Conservation (phyloP, 2,329 filamentous ascomycete species). For the Talaromyces sp. region DNA sequence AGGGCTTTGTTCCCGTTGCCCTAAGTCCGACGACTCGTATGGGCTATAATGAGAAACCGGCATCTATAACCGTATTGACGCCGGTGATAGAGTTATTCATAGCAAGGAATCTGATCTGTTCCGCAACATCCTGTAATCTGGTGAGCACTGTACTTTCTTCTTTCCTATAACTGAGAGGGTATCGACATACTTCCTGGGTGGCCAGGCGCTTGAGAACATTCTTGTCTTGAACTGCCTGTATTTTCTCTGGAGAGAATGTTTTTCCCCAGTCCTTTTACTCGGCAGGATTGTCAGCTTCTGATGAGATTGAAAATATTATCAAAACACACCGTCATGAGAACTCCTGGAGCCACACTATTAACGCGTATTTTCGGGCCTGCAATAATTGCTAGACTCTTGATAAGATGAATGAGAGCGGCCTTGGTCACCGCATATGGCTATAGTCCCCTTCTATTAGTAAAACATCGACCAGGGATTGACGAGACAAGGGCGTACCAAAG, state of each 20-base stretch:
- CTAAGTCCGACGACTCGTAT: neutral
- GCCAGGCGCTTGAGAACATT: neutral
- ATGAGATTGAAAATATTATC: neutral
- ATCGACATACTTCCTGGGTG: neutral
- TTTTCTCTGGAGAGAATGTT: neutral
- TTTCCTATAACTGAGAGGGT: neutral
- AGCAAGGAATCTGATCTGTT: neutral
- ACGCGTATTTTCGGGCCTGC: neutral
- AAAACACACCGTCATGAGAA: neutral
- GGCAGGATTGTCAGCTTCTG: neutral
- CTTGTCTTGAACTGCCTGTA: neutral
- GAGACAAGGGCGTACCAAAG: conserved; percentile 37
- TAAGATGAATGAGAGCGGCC: neutral
- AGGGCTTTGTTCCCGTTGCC: neutral
- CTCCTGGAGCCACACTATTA: neutral
- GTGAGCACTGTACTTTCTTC: neutral
- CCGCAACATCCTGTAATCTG: neutral
- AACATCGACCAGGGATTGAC: neutral
- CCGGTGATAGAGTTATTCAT: neutral
- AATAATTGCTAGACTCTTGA: neutral
- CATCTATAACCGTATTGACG: neutral
- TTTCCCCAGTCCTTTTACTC: neutral
- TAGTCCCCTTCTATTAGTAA: neutral
- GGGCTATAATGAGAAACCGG: conserved; percentile 3
- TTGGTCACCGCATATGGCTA: conserved; percentile 2